Conservation (phyloP, 2,329 filamentous ascomycete genomes). For the Fusarium phyllophilum region DNA sequence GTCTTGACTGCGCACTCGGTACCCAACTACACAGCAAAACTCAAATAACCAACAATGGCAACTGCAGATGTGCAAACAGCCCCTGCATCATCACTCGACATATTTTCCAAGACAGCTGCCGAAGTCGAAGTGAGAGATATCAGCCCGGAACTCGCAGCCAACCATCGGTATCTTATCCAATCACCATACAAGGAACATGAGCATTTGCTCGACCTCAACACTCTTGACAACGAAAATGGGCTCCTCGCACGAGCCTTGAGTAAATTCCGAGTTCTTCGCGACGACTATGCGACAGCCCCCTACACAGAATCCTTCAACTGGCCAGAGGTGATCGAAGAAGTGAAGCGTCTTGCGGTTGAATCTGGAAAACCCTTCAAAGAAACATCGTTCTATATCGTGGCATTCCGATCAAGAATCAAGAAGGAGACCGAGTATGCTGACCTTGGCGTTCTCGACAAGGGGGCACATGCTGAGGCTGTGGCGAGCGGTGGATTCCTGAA, state of each 20-base stretch:
- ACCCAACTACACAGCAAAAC: background rate
- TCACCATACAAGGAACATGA: slow-evolving; percentile 79
- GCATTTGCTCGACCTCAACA: slow-evolving; percentile 78
- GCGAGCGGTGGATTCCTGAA: slow-evolving; percentile 85
- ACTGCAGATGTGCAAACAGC: slow-evolving; percentile 40
- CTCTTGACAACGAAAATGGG: slow-evolving; percentile 71
- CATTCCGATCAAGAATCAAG: slow-evolving; percentile 80
- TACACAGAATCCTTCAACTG: slow-evolving; percentile 85
- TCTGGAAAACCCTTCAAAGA: slow-evolving; percentile 65
- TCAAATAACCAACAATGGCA: slow-evolving; percentile 43
- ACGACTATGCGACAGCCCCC: slow-evolving; percentile 79
- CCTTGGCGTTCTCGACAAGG: slow-evolving; percentile 78
- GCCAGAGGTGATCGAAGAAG: slow-evolving; percentile 66
- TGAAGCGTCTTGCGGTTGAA: slow-evolving; percentile 62
- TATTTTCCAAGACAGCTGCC: slow-evolving; percentile 40
- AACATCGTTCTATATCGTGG: slow-evolving; percentile 82
- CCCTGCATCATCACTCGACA: slow-evolving; percentile 37
- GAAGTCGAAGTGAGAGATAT: slow-evolving; percentile 44
- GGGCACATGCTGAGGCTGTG: slow-evolving; percentile 82
- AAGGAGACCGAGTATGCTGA: slow-evolving; percentile 72
- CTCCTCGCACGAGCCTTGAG: slow-evolving; percentile 79
- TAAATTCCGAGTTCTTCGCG: slow-evolving; percentile 67
- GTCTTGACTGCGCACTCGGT: background rate
- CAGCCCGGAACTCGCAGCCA: slow-evolving; percentile 11
- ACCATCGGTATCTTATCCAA: slow-evolving; percentile 62